phyloP scores from a whole-genome alignment of 805 yeast genomes.

The Kuraishia cidri region DNA sequence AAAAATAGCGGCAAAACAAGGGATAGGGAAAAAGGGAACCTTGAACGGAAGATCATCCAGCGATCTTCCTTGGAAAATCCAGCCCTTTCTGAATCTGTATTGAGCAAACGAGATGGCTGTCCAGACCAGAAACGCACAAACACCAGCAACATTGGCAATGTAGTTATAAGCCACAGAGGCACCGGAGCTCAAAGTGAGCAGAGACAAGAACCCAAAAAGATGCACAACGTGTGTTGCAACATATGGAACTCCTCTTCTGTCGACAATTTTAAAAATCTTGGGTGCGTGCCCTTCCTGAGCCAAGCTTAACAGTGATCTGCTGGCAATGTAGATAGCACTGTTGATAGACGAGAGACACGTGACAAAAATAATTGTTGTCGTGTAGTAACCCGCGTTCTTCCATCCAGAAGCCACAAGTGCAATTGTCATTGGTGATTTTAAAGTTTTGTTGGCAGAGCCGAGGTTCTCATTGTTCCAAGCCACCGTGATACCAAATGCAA shows the following conservation, averaged over 20 bases:
- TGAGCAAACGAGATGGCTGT: conserved; percentile 49
- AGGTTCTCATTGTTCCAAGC: conserved; percentile 45
- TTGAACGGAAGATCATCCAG: conserved; percentile 43
- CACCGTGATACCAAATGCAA: conserved; percentile 51
- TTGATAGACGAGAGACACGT: conserved; percentile 66
- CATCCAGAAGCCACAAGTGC: conserved; percentile 44
- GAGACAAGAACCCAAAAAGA: conserved; percentile 42
- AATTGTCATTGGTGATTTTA: conserved; percentile 39
- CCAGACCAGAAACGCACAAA: conserved; percentile 64
- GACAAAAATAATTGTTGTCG: conserved; percentile 53
- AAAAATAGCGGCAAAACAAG: conserved; percentile 38
- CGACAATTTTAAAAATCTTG: conserved; percentile 37
- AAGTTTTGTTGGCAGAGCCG: conserved; percentile 22
- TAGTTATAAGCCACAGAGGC: conserved; percentile 52
- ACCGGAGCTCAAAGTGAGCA: conserved; percentile 49
- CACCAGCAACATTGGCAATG: conserved; percentile 56
- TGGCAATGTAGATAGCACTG: conserved; percentile 60
- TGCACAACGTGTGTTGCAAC: conserved; percentile 48
- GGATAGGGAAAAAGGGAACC: conserved; percentile 41
- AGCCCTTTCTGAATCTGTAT: conserved; percentile 43
- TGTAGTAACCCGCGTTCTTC: conserved; percentile 39
- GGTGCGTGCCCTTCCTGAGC: conserved; percentile 57
- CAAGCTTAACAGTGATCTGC: conserved; percentile 57
- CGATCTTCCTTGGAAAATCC: conserved; percentile 30
- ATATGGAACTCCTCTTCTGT: conserved; percentile 56